Conservation (phyloP, 495 filamentous ascomycete genomes). For the Collariella sp. region DNA sequence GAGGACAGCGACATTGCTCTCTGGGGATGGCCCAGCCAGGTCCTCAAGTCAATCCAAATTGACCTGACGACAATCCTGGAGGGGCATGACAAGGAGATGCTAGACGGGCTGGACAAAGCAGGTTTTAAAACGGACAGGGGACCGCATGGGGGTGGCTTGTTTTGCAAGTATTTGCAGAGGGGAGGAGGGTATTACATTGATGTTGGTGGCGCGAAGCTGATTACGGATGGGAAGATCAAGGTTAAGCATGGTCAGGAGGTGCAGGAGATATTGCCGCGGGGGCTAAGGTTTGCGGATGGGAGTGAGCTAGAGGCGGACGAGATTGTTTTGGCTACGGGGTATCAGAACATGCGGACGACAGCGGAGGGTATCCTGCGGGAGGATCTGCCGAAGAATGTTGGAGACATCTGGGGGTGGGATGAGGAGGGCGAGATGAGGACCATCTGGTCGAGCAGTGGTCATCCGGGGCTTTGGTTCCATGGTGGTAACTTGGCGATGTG, state of each 20-base stretch:
- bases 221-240: slow-evolving; percentile 67
- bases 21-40: slow-evolving; percentile 48
- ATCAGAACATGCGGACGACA: slow-evolving; percentile 65
- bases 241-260: slow-evolving; percentile 66
- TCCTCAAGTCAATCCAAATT: slow-evolving; percentile 48
- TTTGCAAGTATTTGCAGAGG: slow-evolving; percentile 66
- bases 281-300: slow-evolving; percentile 59
- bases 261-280: slow-evolving; percentile 48
- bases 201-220: slow-evolving; percentile 63
- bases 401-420: slow-evolving; percentile 71
- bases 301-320: slow-evolving; percentile 63
- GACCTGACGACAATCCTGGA: slow-evolving; percentile 42
- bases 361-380: slow-evolving; percentile 60
- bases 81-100: slow-evolving; percentile 43
- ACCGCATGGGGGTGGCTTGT: slow-evolving; percentile 54
- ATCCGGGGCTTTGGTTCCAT: slow-evolving; percentile 77
- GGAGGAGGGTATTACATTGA: slow-evolving; percentile 80
- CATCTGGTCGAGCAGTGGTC: slow-evolving; percentile 64
- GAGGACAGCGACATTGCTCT: slow-evolving; percentile 57
- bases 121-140: slow-evolving; percentile 66
- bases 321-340: slow-evolving; percentile 78
- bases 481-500: slow-evolving; percentile 71
- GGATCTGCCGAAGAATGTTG: slow-evolving; percentile 53
- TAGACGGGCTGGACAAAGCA: slow-evolving; percentile 53
- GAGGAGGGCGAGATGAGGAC: slow-evolving; percentile 64